phyloP scores from a whole-genome alignment of 1,284 basidiomycete genomes.

The Cerrena zonata region DNA sequence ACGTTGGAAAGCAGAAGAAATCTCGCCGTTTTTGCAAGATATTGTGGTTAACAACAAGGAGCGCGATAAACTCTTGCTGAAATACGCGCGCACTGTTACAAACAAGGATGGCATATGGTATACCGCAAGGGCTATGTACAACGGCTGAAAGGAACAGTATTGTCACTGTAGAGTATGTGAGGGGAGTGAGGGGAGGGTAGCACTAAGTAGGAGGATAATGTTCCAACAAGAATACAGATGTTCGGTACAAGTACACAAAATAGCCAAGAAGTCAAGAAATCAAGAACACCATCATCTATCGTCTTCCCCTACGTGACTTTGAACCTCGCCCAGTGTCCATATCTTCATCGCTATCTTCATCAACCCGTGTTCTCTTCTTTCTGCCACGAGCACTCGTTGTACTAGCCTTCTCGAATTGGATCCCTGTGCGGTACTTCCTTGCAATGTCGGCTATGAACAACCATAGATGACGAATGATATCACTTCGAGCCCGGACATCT shows the following conservation, averaged over 20 bases:
- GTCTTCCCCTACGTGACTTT: constrained; percentile 7
- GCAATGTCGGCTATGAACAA: constrained; percentile 35
- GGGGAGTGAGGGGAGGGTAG: background rate
- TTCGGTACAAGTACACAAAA: background rate
- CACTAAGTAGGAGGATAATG: background rate
- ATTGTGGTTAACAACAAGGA: constrained; percentile 80
- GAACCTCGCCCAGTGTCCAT: constrained; percentile 9
- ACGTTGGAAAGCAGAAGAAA: constrained; percentile 76
- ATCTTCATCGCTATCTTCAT: constrained; percentile 15
- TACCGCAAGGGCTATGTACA: constrained; percentile 48
- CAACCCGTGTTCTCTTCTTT: constrained; percentile 8
- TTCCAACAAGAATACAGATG: background rate
- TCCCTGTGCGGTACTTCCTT: constrained; percentile 1
- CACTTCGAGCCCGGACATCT: constrained; percentile 57
- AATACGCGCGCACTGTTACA: constrained; percentile 75
- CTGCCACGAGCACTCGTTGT: constrained; percentile 4
- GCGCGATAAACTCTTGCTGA: constrained; percentile 78
- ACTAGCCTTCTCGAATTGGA: background rate
- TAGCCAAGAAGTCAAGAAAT: background rate
- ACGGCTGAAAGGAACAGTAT: background rate
- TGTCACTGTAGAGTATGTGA: background rate
- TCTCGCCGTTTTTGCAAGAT: constrained; percentile 74
- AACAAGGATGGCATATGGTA: constrained; percentile 67
- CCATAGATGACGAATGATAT: constrained; percentile 53
- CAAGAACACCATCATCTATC: constrained; percentile 6